These are phyloP conservation scores for Shiraia sp. DNA, from an alignment of 2,329 filamentous ascomycete genomes.

Conservation along the genomic window DNA sequence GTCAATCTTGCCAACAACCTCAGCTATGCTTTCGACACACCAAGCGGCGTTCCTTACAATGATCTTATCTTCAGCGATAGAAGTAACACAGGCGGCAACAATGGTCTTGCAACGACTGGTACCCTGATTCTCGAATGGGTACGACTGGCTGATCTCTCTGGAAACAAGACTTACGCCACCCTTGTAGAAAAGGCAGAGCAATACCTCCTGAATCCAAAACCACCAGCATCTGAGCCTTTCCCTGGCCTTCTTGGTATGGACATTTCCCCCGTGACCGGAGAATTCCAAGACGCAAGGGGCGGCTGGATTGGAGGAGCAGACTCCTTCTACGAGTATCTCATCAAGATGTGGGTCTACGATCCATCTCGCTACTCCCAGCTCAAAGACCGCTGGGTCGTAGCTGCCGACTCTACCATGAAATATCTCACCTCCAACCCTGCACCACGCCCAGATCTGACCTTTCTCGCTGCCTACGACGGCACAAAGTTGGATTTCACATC, in stretches of 20 bases:
- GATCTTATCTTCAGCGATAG: slow-evolving; percentile 63
- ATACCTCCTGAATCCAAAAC: slow-evolving; percentile 70
- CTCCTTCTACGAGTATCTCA: slow-evolving; percentile 85
- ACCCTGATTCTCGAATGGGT: slow-evolving; percentile 86
- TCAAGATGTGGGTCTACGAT: slow-evolving; percentile 90
- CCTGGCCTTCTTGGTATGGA: slow-evolving; percentile 74
- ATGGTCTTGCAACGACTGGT: slow-evolving; percentile 76
- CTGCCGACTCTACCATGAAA: slow-evolving; percentile 74
- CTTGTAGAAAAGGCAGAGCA: slow-evolving; percentile 70
- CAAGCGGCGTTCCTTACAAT: slow-evolving; percentile 75
- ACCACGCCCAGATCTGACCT: slow-evolving; percentile 71
- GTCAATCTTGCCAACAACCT: slow-evolving; percentile 71
- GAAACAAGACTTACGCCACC: slow-evolving; percentile 66
- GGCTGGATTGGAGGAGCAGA: slow-evolving; percentile 80
- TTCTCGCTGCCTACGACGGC: slow-evolving; percentile 63
- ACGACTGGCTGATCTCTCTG: slow-evolving; percentile 74
- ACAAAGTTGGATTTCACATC: slow-evolving; percentile 43
- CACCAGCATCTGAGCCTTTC: slow-evolving; percentile 68
- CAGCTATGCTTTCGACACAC: slow-evolving; percentile 77
- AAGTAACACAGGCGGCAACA: slow-evolving; percentile 56
- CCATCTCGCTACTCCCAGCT: slow-evolving; percentile 64
- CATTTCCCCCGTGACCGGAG: slow-evolving; percentile 66
- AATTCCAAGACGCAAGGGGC: slow-evolving; percentile 68
- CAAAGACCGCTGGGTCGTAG: slow-evolving; percentile 72
- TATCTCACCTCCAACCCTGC: slow-evolving; percentile 71